Conservation (phyloP, 768 basidiomycete species). For the Tricholoma saponaceum region DNA sequence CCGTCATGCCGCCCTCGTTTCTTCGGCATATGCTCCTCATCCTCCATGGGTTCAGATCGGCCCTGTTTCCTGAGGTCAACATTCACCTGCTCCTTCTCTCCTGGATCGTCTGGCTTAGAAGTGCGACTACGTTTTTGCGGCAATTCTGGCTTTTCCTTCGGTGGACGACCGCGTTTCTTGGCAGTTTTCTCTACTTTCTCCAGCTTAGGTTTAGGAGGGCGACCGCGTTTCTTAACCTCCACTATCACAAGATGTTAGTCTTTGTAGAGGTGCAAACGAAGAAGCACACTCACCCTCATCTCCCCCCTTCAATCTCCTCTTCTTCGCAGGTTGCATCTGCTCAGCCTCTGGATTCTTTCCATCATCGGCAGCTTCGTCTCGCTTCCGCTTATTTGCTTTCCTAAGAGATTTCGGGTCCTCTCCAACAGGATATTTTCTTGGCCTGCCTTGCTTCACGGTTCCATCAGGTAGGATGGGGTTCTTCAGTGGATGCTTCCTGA, state of each 20-base stretch:
- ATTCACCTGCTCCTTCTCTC: not conserved
- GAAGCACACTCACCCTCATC: conserved; percentile 6
- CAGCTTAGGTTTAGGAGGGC: conserved; percentile 4
- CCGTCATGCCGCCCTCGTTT: conserved; percentile 31
- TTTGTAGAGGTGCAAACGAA: not conserved
- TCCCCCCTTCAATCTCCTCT: conserved; percentile 16
- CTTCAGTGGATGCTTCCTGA: conserved; percentile 31
- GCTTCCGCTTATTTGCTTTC: conserved; percentile 17
- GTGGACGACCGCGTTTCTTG: conserved; percentile 40
- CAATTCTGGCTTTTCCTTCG: conserved; percentile 17
- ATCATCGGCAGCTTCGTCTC: conserved; percentile 9
- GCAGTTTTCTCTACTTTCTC: conserved; percentile 7
- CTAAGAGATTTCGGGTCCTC: conserved; percentile 14
- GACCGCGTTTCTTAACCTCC: conserved; percentile 1
- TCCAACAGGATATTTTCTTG: conserved; percentile 37
- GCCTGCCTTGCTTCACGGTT: conserved; percentile 53
- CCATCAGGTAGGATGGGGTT: conserved; percentile 50
- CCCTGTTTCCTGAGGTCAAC: not conserved
- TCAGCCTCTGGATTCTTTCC: conserved; percentile 7
- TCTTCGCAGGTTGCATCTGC: conserved; percentile 18
- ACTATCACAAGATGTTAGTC: not conserved
- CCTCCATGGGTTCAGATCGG: not conserved
- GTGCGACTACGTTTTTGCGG: not conserved
- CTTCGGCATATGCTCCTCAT: conserved; percentile 9
- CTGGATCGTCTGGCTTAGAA: not conserved